Percentiles rank a stretch among this genome's conserved stretches.
phyloP scores from a whole-genome alignment of 1,284 basidiomycete genomes.

The Marasmius tenuissimus region DNA sequence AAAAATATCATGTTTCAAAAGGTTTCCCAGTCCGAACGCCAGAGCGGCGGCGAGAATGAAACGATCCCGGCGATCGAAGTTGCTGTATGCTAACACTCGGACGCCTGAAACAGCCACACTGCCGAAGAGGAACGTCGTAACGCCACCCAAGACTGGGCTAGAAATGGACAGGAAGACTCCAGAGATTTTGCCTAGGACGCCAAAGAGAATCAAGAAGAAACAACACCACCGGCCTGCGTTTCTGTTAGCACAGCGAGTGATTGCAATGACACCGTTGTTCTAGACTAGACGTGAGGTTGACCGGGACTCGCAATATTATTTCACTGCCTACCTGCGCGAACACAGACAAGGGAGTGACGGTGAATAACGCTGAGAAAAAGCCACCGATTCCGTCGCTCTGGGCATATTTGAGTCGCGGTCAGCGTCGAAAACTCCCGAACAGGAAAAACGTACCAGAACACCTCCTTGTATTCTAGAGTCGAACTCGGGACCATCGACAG shows the following conservation, averaged over 20 bases:
- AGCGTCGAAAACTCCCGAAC: not conserved
- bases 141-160: conserved; percentile 80
- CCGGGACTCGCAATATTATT: not conserved
- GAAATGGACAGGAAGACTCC: conserved; percentile 82
- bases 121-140: conserved; percentile 78
- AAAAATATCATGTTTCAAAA: conserved; percentile 62
- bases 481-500: conserved; percentile 70
- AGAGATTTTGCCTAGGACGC: conserved; percentile 77
- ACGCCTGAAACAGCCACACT: conserved; percentile 68
- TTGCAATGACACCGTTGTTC: conserved; percentile 81
- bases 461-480: conserved; percentile 86
- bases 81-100: conserved; percentile 66
- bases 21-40: conserved; percentile 72
- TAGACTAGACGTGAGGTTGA: conserved; percentile 21
- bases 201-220: conserved; percentile 70
- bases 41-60: conserved; percentile 77
- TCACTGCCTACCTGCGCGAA: conserved; percentile 63
- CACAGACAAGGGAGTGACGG: conserved; percentile 76
- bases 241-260: conserved; percentile 77
- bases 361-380: conserved; percentile 77
- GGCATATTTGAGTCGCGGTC: not conserved
- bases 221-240: conserved; percentile 75
- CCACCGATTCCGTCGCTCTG: conserved; percentile 75
- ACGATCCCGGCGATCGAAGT: conserved; percentile 72
- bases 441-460: conserved; percentile 54